A percentile compares a stretch with the other conserved stretches of the same genome.
Conservation (phyloP, 345 rosid species). For the Cardamine chenopodiifolia region DNA sequence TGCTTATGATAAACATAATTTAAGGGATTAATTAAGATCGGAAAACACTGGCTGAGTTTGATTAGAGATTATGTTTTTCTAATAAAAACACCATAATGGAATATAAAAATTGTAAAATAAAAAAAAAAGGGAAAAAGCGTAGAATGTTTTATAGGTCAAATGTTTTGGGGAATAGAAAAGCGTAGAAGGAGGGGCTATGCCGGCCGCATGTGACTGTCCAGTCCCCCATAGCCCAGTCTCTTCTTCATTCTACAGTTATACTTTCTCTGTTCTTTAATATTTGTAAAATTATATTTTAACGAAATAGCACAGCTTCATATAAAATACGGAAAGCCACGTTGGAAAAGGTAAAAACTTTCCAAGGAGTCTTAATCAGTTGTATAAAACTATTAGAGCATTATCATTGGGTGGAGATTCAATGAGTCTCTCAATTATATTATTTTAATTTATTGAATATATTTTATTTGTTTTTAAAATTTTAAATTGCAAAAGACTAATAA, state of each 20-base stretch:
- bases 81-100: neutral
- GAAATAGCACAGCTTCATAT: too few species aligned
- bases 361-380: neutral
- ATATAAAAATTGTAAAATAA: neutral
- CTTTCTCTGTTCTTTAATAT: neutral
- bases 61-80: neutral
- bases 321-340: too few species aligned
- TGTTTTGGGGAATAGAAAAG: slow-evolving; percentile 9
- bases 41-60: slow-evolving; percentile 11
- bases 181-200: slow-evolving; percentile 7
- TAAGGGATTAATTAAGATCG: neutral
- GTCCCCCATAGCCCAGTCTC: too few species aligned
- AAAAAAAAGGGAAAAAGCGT: slow-evolving; percentile 13
- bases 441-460: too few species aligned
- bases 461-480: too few species aligned
- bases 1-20: neutral
- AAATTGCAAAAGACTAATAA: too few species aligned
- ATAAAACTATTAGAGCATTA: too few species aligned
- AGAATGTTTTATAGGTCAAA: slow-evolving; percentile 25
- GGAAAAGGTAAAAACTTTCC: neutral
- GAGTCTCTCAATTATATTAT: too few species aligned
- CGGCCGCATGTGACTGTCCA: too few species aligned
- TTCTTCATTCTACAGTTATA: too few species aligned
- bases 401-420: too few species aligned
- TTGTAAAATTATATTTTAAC: too few species aligned